Base-by-base conservation (phyloP, 164 flowering plant genomes). In the Tinospora cordifolia region DNA sequence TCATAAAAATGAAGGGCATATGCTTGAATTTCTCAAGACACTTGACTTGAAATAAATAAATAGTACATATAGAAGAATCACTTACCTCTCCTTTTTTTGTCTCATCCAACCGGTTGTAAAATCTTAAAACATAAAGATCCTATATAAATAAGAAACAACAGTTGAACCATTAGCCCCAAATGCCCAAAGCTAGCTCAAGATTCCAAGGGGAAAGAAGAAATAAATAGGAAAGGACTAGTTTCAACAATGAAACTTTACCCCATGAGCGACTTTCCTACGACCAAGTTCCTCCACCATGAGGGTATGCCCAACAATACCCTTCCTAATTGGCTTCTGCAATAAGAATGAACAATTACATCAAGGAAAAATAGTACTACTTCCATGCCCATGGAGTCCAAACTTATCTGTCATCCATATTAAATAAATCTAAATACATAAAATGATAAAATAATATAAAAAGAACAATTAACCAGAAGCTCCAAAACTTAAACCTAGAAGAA, bases 251-350 rank as follows among this genome's bases (percentile, higher is more conserved):
- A 38, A 62, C 25, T 81, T 85, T 84, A 93, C 98, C 79, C 86
- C 86, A 67, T 78, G n/a, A 69, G 86, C 81, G 59, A 92, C 86
- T 74, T 75, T 90, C 71, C 87, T 86, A 40, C 91, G 91, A 27
- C 97, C 99, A 39, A 82, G 73, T 78, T 92, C 97, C 82, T 94
- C 91, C 79, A 94, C 88, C 87, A 87, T 83, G n/a, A 94, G 83
- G 60, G 95, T 82, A 65, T 79, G 88, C 19, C 96, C 89, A 47
- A 87, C 75, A 62, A 84, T 89, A 51, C 99, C 99, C 78, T 75
- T 88, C 81, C 97, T 80, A 39, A 92, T 90, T n/a, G 99, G 97
- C 80, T 82, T 86, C 97, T 91, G 84, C 79, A 83, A 21, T 68
- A 78, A 76, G 12, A 69, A 73, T 62, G 11, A 1, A 25, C 47